Evolutionary conservation across 345 rosid genomes (phyloP), one percentile per base, ranked within the genome.

Genomic region (Bretschneidera sinensis): DNA sequence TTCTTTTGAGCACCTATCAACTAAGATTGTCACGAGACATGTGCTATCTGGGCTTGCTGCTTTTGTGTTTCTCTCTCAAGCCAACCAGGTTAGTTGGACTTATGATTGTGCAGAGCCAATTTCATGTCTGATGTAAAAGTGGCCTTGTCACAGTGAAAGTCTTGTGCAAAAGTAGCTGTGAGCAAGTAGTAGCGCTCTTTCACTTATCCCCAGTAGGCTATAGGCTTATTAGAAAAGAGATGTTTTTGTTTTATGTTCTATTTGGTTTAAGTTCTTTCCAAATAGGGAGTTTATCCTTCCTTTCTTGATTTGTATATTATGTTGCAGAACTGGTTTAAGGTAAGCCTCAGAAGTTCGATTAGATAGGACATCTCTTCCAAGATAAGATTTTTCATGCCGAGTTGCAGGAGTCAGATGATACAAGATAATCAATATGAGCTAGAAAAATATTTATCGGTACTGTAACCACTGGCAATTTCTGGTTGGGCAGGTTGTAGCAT

Each of bases 21-120:
- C 21, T 63, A 70, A 76, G 34, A 56, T 48, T 55, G 69, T 78
- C 21, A 73, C 65, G 6, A 74, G 71, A 52, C 63, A 54, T 63
- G 50, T 76, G 9, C 60, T 83, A 24, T 73, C 96, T 19, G 89
- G 96, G 5, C 21, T 92, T 65, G 86, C 95, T 55, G 79, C 91
- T 17, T 60, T 89, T 54, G 28, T 89, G 43, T 58, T 81, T 57
- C 67, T 87, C 49, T 83, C 89, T 55, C 95, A 81, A 57, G 45
- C 85, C 43, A 67, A 72, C 61, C 86, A 83, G 95, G 98, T 86
- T 33, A 25, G 64, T 65, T 45, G 57, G 48, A 53, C 65, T 54
- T 53, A 22, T 16, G 17, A 21, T 45, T 65, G 2, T 39, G 45
- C 6, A 39, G 45, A 39, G 45, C 1, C 16, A 13, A 31, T 7